Evolutionary conservation across 2,329 filamentous ascomycete genomes (phyloP).

Genomic region (Setomelanomma holmii): DNA sequence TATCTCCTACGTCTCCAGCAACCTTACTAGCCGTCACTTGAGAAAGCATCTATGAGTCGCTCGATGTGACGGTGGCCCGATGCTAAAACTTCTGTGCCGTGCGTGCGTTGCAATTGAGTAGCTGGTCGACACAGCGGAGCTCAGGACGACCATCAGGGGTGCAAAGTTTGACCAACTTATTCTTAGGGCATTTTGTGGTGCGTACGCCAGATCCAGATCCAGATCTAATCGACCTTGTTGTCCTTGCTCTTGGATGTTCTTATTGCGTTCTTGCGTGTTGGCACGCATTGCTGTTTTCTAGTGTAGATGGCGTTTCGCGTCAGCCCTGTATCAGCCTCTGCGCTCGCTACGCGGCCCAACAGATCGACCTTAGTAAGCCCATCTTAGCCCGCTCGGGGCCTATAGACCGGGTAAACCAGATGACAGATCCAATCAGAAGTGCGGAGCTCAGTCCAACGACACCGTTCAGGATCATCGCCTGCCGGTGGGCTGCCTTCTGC

Average conservation of each 20-base stretch:
- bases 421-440: constrained; percentile 19
- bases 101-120: constrained; percentile 7
- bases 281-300: too few relatives aligned
- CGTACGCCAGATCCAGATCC: too few relatives aligned
- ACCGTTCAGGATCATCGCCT: constrained; percentile 41
- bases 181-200: too few relatives aligned
- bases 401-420: constrained; percentile 32
- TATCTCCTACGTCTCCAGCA: too few relatives aligned
- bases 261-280: too few relatives aligned
- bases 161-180: too few relatives aligned
- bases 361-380: constrained; percentile 36
- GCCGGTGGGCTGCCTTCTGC: constrained; percentile 66
- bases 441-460: constrained; percentile 32
- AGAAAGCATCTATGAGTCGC: constrained; percentile 11
- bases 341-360: constrained; percentile 29
- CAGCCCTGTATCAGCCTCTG: constrained; percentile 23
- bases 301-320: too few relatives aligned
- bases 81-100: constrained; percentile 15
- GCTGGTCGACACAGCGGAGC: constrained; percentile 11
- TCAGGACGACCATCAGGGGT: too few relatives aligned
- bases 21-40: constrained; percentile 1
- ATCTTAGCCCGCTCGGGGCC: constrained; percentile 32
- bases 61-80: constrained; percentile 17
- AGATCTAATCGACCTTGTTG: too few relatives aligned
- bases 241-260: too few relatives aligned